Evolutionary conservation across 305 asterid species (phyloP).

Genomic region (Fraxinus greggii): DNA sequence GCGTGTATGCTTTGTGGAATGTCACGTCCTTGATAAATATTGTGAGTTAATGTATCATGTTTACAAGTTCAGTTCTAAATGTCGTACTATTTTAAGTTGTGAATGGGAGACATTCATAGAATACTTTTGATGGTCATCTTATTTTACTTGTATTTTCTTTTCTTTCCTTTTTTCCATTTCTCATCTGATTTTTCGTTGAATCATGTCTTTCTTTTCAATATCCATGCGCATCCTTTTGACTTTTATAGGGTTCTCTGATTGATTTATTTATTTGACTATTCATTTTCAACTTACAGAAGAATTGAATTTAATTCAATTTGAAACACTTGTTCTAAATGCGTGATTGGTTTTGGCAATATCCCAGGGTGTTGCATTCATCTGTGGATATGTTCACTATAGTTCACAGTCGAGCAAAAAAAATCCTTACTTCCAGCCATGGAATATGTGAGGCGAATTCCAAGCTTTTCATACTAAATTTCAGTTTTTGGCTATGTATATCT

Average conservation of each 20-base stretch:
- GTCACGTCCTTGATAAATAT: constrained; percentile 78
- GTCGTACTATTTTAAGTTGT: not conserved
- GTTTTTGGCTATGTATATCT: not conserved
- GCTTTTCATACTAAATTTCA: not conserved
- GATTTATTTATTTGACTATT: not conserved
- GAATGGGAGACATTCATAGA: not conserved
- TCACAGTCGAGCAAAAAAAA: constrained; percentile 59
- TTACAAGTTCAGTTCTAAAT: not conserved
- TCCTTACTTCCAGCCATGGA: constrained; percentile 94
- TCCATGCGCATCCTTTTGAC: not conserved
- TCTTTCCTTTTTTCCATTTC: not conserved
- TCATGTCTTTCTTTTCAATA: not conserved
- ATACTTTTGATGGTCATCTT: not conserved
- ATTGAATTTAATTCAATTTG: not conserved
- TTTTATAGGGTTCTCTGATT: not conserved
- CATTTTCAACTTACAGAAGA: not conserved
- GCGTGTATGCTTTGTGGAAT: constrained; percentile 95
- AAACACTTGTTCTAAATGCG: constrained; percentile 10
- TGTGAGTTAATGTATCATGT: constrained; percentile 45
- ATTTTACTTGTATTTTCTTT: not conserved
- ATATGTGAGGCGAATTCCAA: constrained; percentile 57
- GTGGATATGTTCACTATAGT: constrained; percentile 69
- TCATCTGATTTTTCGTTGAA: not conserved
- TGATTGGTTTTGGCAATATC: constrained; percentile 8
- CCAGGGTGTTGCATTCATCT: constrained; percentile 82